Conservation (phyloP, 495 filamentous ascomycete species). For the Aspergillus bridgeri region DNA sequence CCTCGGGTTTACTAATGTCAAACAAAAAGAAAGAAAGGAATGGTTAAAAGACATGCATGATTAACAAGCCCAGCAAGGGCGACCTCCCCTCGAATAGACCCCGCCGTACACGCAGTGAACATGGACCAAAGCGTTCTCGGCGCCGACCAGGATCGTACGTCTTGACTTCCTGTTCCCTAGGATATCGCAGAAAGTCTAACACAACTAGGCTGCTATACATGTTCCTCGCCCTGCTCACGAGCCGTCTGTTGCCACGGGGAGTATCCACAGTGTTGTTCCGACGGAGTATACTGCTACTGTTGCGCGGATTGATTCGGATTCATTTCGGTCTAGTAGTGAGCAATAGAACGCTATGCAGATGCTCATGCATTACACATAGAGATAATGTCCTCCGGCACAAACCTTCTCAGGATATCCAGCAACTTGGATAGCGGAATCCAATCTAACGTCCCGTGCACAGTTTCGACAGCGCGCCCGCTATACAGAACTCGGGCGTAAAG, state of each 20-base stretch:
- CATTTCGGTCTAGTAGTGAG: background rate
- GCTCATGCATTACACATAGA: slow-evolving; percentile 19
- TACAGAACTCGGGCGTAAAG: slow-evolving; percentile 40
- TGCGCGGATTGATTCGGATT: slow-evolving; percentile 9
- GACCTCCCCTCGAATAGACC: background rate
- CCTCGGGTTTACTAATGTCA: background rate
- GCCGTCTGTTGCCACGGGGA: slow-evolving; percentile 14
- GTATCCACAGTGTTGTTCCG: slow-evolving; percentile 14
- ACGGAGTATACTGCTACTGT: slow-evolving; percentile 14
- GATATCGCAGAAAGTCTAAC: background rate
- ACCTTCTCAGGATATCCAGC: slow-evolving; percentile 22
- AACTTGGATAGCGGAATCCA: slow-evolving; percentile 32
- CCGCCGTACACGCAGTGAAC: background rate
- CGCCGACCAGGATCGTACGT: background rate
- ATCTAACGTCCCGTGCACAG: slow-evolving; percentile 31
- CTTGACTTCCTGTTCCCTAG: background rate
- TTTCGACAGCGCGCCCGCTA: slow-evolving; percentile 34
- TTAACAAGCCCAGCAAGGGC: background rate
- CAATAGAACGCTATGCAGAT: background rate
- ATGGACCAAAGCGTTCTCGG: background rate
- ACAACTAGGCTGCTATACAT: slow-evolving; percentile 12
- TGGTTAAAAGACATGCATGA: no score
- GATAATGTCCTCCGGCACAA: slow-evolving; percentile 32
- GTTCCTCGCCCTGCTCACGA: slow-evolving; percentile 14
- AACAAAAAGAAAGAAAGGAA: background rate